Evolutionary conservation across 1,284 basidiomycete species (phyloP).

Genomic region (Phellinidium pouzarii): DNA sequence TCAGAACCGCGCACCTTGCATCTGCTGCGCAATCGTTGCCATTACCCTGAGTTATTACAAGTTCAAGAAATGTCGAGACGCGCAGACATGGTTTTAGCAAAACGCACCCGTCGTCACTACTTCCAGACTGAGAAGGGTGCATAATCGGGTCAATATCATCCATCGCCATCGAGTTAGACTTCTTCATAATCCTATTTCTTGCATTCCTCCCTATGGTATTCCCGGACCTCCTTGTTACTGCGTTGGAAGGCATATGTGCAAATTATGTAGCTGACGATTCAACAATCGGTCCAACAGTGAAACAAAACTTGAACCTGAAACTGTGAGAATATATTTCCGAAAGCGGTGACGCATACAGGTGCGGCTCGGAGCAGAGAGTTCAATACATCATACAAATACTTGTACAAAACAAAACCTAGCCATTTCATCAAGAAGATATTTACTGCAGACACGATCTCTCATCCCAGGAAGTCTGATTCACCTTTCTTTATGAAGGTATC

Average conservation of each 20-base stretch:
- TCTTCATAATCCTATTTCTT: not conserved
- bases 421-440: too few species aligned
- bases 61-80: not conserved
- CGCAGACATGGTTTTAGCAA: not conserved
- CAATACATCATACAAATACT: too few species aligned
- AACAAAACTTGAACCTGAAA: too few species aligned
- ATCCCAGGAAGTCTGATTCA: constrained; percentile 42
- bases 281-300: too few species aligned
- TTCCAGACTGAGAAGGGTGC: constrained; percentile 15
- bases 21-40: constrained; percentile 18
- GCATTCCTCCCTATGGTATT: not conserved
- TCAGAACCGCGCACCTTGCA: constrained; percentile 14
- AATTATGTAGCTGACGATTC: too few species aligned
- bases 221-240: not conserved
- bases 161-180: not conserved
- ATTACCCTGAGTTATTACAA: constrained; percentile 10
- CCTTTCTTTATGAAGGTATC: constrained; percentile 44
- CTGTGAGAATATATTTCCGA: too few species aligned
- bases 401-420: too few species aligned
- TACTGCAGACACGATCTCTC: constrained; percentile 16
- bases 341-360: too few species aligned
- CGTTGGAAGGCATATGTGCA: not conserved
- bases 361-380: too few species aligned
- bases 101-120: constrained; percentile 18
- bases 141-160: constrained; percentile 10